Percentiles rank a stretch among this genome's conserved stretches.
phyloP scores from a whole-genome alignment of 805 yeast genomes.

The Blastobotrys mokoenaii region DNA sequence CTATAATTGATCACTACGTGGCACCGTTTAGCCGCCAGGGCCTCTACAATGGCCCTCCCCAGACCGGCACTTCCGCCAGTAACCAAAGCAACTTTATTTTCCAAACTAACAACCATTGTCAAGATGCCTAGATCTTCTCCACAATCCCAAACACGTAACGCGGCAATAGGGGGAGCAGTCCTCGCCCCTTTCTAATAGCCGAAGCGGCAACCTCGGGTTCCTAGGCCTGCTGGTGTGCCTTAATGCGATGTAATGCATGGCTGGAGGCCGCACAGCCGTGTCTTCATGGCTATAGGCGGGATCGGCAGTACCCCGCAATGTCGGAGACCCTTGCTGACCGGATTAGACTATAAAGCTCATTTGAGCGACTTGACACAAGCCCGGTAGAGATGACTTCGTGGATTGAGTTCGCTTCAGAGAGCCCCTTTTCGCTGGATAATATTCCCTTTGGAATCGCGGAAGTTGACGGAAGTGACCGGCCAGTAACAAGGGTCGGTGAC shows the following conservation, averaged over 20 bases:
- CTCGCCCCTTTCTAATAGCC: not conserved
- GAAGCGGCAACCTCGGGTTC: not conserved
- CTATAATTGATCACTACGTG: slow-evolving; percentile 17
- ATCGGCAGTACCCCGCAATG: too few species aligned
- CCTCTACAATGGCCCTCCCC: slow-evolving; percentile 16
- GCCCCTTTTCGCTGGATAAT: slow-evolving; percentile 21
- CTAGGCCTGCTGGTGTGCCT: too few species aligned
- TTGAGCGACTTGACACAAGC: too few species aligned
- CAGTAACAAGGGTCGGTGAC: slow-evolving; percentile 19
- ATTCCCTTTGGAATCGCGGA: slow-evolving; percentile 21
- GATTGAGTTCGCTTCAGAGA: slow-evolving; percentile 6
- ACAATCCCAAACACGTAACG: not conserved
- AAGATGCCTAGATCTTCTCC: not conserved
- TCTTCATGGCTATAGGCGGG: not conserved
- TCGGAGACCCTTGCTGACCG: too few species aligned
- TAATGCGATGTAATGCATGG: not conserved
- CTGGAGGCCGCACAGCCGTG: not conserved
- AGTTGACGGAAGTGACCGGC: slow-evolving; percentile 5
- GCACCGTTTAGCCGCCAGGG: slow-evolving; percentile 20
- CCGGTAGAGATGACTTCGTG: slow-evolving; percentile 5
- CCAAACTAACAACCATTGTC: slow-evolving; percentile 1
- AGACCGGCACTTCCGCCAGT: slow-evolving; percentile 22
- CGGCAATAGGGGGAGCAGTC: not conserved
- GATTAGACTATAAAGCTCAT: too few species aligned
- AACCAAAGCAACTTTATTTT: slow-evolving; percentile 17